Evolutionary conservation across 2,329 filamentous ascomycete species (phyloP), one percentile per base, ranked within the genome.

Genomic region (Cladosporium sp.): DNA sequence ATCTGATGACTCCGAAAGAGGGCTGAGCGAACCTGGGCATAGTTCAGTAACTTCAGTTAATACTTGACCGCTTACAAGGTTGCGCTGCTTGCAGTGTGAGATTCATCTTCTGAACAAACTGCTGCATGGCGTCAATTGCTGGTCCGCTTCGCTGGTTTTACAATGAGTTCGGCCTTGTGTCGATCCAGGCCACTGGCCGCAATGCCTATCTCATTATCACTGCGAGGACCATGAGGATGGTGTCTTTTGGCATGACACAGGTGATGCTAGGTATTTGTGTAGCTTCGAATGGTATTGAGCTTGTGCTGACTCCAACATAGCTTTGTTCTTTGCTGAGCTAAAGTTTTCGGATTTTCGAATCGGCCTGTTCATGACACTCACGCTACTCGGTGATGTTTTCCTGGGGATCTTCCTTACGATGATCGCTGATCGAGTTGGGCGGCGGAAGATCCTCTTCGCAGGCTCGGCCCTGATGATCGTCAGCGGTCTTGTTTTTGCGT

Each of bases 201-300:
- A 75, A 82, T 70, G 77, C 77, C 46, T 75, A 71, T 61, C 69
- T 81, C 40, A 73, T 82, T 62, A 82, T 83, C 58, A 54, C 78
- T 37, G 71, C 73, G 5, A 70, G 80, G n/a, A 55, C 59, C 11
- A 60, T 63, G 31, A 64, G 66, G 14, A 68, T 68, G 65, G 58
- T 67, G 37, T 63, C 65, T 1, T 65, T 66, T 56, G 66, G 66
- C 11, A 61, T 63, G 2, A 66, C 61, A 46, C 53, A 58, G 3
- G 53, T 68, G 28, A 58, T 67, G 19, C 54, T 66, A 9, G 63
- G 64, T 66, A 53, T 37, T 58, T 44, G 41, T 11, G n/a, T 14
- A 14, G 35, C 22, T 31, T 22, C 18, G 32, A 43, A 49, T 53
- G 50, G 50, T 37, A 3, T 46, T 14, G 31, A 31, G 41, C 34